Evolutionary conservation across 2,329 filamentous ascomycete species (phyloP).

Genomic region (Passalora sequoiae): DNA sequence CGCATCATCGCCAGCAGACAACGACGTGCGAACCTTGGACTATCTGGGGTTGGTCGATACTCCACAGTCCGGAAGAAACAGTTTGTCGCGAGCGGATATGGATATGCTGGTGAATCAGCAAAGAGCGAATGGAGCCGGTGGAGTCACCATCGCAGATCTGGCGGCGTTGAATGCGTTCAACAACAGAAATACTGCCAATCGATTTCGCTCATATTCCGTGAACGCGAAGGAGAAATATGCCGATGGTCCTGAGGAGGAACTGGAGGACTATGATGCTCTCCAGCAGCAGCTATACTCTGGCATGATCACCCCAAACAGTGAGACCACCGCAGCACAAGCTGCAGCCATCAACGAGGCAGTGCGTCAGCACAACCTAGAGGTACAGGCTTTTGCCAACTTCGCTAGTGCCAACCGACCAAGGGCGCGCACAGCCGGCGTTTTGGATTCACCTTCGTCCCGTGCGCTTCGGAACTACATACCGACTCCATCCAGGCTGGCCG

Average conservation of each 20-base stretch:
- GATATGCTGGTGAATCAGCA: constrained; percentile 49
- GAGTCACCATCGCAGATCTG: constrained; percentile 63
- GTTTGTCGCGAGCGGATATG: constrained; percentile 57
- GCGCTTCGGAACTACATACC: constrained; percentile 67
- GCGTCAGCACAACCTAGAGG: constrained; percentile 84
- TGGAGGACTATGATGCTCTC: constrained; percentile 47
- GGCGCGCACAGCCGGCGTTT: constrained; percentile 82
- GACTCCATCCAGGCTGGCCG: constrained; percentile 62
- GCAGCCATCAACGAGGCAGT: constrained; percentile 65
- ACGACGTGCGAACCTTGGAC: constrained; percentile 87
- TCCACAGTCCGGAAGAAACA: constrained; percentile 71
- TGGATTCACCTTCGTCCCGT: constrained; percentile 68
- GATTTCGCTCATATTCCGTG: constrained; percentile 95
- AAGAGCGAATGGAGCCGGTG: constrained; percentile 46
- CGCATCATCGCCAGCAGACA: constrained; percentile 77
- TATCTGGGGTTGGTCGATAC: constrained; percentile 94
- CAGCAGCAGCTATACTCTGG: constrained; percentile 56
- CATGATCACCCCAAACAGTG: constrained; percentile 54
- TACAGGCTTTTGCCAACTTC: constrained; percentile 85
- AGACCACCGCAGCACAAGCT: constrained; percentile 52
- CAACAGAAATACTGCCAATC: constrained; percentile 66
- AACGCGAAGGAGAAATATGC: constrained; percentile 98
- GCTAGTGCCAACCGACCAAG: constrained; percentile 76
- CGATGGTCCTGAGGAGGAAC: constrained; percentile 65
- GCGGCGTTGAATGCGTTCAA: constrained; percentile 71